Evolutionary conservation across 23 red algal genomes (phyloP).

Genomic region (Agarophyton chilense): DNA sequence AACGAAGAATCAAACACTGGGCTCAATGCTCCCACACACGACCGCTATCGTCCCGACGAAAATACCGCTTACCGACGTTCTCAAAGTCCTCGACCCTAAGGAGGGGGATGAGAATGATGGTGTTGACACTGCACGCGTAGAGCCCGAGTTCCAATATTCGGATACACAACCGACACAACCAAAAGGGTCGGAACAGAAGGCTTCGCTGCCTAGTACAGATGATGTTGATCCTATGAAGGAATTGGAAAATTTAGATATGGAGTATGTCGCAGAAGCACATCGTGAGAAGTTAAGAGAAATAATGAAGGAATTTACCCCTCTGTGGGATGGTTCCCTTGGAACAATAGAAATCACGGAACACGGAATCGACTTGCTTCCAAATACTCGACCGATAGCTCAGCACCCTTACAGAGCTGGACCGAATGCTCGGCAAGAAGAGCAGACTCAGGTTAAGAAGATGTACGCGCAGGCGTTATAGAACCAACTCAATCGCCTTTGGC

Average conservation of each 20-base stretch:
- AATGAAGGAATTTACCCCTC: neutral
- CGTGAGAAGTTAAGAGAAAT: neutral
- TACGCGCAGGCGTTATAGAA: neutral
- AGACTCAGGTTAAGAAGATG: slow-evolving; percentile 1
- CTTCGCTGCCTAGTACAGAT: too few relatives aligned
- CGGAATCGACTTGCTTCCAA: neutral
- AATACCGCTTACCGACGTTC: too few relatives aligned
- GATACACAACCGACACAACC: too few relatives aligned
- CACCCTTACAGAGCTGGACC: slow-evolving; percentile 19
- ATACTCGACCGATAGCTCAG: neutral
- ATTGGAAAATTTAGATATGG: neutral
- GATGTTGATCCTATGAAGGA: too few relatives aligned
- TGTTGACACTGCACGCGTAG: too few relatives aligned
- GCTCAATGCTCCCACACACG: too few relatives aligned
- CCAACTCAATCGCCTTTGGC: neutral
- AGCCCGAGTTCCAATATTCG: too few relatives aligned
- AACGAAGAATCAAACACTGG: too few relatives aligned
- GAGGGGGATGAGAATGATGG: too few relatives aligned
- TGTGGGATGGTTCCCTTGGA: slow-evolving; percentile 26
- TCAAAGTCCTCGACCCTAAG: too few relatives aligned
- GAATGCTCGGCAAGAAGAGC: neutral
- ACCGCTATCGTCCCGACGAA: too few relatives aligned
- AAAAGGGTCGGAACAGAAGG: too few relatives aligned
- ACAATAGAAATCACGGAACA: neutral
- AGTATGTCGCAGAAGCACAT: neutral